A percentile compares a stretch with the other conserved stretches of the same genome.
Evolutionary conservation across 495 filamentous ascomycete species (phyloP).

Genomic region (Hypomontagnella monticulosa): DNA sequence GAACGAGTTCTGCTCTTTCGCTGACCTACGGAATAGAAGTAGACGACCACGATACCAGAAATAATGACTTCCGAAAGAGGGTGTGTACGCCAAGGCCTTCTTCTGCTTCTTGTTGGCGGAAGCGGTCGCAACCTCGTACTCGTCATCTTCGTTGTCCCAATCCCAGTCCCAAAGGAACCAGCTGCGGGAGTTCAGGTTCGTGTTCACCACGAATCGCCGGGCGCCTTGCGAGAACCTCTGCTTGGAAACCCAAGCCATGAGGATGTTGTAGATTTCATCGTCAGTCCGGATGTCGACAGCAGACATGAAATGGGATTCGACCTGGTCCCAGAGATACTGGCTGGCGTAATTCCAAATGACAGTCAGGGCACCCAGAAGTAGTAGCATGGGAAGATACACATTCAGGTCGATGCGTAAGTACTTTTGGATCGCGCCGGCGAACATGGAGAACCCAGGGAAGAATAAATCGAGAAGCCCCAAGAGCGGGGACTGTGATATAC

Average conservation of each 20-base stretch:
- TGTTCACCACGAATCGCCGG: constrained; percentile 69
- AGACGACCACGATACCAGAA: constrained; percentile 70
- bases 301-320: constrained; percentile 62
- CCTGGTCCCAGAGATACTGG: constrained; percentile 53
- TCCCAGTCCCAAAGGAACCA: constrained; percentile 55
- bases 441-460: constrained; percentile 76
- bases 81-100: constrained; percentile 71
- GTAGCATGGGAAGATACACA: constrained; percentile 70
- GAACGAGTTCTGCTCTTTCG: constrained; percentile 45
- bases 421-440: constrained; percentile 67
- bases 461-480: constrained; percentile 72
- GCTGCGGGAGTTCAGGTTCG: constrained; percentile 61
- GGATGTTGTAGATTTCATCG: constrained; percentile 73
- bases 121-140: constrained; percentile 58
- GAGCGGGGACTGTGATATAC: constrained; percentile 29
- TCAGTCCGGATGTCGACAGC: constrained; percentile 71
- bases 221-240: constrained; percentile 67
- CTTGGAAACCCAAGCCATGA: constrained; percentile 74
- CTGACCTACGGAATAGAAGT: constrained; percentile 63
- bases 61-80: constrained; percentile 69
- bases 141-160: constrained; percentile 54
- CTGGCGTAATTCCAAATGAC: constrained; percentile 62
- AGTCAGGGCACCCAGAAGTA: constrained; percentile 60
- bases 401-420: constrained; percentile 76
- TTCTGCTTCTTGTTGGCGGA: constrained; percentile 56